Evolutionary conservation across 2,329 filamentous ascomycete genomes (phyloP), one percentile per base, ranked within the genome.

Genomic region (Neonectria punicea): DNA sequence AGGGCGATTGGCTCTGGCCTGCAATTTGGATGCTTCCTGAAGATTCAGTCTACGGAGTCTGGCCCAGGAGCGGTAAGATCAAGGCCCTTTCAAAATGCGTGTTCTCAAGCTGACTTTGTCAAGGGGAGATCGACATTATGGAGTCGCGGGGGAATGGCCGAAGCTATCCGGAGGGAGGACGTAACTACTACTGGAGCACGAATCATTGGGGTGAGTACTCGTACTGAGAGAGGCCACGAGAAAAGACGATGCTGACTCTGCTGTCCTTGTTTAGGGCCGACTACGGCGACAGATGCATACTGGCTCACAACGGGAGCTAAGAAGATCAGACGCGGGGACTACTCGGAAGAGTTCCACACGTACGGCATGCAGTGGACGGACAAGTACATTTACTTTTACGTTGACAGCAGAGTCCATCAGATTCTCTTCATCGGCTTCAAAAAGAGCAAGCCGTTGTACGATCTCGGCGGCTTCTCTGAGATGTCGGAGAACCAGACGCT

Each of bases 21-120:
- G 92, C 92, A 10, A 94, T 96, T 74, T 94, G 92, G 92, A 92
- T 96, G 91, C 84, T 96, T 83, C 93, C 93, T 1, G 88, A 88
- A 53, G 83, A 90, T 47, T 84, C 89, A 53, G 89, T 83, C 0
- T 96, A 95, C 76, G 93, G 93, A 1, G 74, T 83, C 1, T 96
- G 93, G 93, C 93, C 93, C 1, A 80, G 83, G 5, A 61, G 59
- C 7, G 59, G 59, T 28, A 20, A 39, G 49, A 53, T 36, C 22
- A 30, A 30, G 8, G 18, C 8, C 1, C 13, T 7, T 22, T 30
- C 18, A 28, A n/a, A 30, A 34, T 25, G 16, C 25, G 13, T 16
- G 30, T 7, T n/a, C 30, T 36, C 16, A 2, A 36, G 16, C 49
- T 53, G 49, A 53, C 30, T 11, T 20, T 53, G 49, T n/a, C 93